A percentile compares a stretch with the other conserved stretches of the same genome.
phyloP scores from a whole-genome alignment of 352 stramenopile species.

The Phytopythium ostracodes region DNA sequence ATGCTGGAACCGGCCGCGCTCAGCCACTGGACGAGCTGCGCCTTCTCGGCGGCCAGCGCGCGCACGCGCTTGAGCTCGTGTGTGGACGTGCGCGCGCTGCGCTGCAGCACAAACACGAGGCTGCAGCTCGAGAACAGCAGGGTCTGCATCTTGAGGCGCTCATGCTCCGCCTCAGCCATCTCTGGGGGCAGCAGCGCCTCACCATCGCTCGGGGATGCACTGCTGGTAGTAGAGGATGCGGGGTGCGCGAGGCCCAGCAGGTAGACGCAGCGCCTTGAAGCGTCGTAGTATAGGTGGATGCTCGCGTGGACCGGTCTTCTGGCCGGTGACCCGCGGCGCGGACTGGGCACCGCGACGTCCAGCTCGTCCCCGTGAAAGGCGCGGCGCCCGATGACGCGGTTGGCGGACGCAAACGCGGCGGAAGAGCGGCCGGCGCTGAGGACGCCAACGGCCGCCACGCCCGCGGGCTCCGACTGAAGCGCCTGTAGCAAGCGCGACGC shows the following conservation, averaged over 20 bases:
- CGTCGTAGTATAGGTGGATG: slow-evolving; percentile 61
- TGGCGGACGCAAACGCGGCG: slow-evolving; percentile 42
- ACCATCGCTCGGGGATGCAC: neutral
- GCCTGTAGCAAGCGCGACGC: slow-evolving; percentile 27
- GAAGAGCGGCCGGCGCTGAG: slow-evolving; percentile 35
- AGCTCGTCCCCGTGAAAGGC: slow-evolving; percentile 34
- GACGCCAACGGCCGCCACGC: slow-evolving; percentile 44
- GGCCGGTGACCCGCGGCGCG: neutral
- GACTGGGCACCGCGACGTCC: neutral
- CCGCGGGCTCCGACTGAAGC: slow-evolving; percentile 35
- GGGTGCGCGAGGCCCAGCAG: slow-evolving; percentile 45
- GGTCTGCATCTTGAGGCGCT: slow-evolving; percentile 65
- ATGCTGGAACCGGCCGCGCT: slow-evolving; percentile 1
- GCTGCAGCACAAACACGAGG: slow-evolving; percentile 49
- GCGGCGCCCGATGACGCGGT: slow-evolving; percentile 53
- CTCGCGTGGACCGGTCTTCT: slow-evolving; percentile 19
- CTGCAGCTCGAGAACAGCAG: slow-evolving; percentile 59
- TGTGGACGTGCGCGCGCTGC: slow-evolving; percentile 30
- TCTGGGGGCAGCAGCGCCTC: slow-evolving; percentile 3
- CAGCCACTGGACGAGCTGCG: slow-evolving; percentile 37
- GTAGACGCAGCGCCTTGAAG: slow-evolving; percentile 38
- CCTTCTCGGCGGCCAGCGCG: slow-evolving; percentile 47
- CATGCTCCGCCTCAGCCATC: slow-evolving; percentile 27
- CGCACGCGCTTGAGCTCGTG: slow-evolving; percentile 48
- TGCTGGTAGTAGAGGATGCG: slow-evolving; percentile 22